These are phyloP conservation scores for Aspergillus sp. DNA, from an alignment of 2,329 filamentous ascomycete species.

Conservation along the genomic window DNA sequence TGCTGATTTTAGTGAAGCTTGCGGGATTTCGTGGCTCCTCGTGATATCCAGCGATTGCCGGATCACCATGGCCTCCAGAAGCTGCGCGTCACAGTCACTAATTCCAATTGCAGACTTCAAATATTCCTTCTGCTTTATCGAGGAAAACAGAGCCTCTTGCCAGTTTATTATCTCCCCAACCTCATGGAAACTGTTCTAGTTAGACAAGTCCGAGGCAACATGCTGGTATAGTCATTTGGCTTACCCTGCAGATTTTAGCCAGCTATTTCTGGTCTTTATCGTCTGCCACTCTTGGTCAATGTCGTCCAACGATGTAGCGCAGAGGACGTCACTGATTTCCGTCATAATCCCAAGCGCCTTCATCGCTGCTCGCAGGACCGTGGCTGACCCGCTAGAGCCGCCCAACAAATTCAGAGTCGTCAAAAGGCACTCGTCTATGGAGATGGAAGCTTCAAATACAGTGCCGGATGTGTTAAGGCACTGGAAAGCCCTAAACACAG, in stretches of 20 bases:
- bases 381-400: slow-evolving; percentile 27
- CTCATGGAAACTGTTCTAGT: slow-evolving; percentile 42
- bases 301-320: slow-evolving; percentile 49
- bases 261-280: slow-evolving; percentile 58
- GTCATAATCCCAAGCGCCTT: slow-evolving; percentile 60
- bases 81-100: slow-evolving; percentile 53
- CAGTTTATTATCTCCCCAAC: slow-evolving; percentile 73
- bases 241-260: slow-evolving; percentile 77
- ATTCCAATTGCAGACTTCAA: slow-evolving; percentile 55
- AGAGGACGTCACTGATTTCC: slow-evolving; percentile 71
- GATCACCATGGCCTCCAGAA: slow-evolving; percentile 68
- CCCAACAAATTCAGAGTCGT: slow-evolving; percentile 35
- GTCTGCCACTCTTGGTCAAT: slow-evolving; percentile 52
- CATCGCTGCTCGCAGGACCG: slow-evolving; percentile 49
- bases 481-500: slow-evolving; percentile 73
- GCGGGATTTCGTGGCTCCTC: slow-evolving; percentile 68
- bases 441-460: slow-evolving; percentile 42
- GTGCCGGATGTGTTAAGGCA: slow-evolving; percentile 60
- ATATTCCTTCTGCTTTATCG: slow-evolving; percentile 60
- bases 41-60: slow-evolving; percentile 66
- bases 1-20: slow-evolving; percentile 78
- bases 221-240: too few species aligned
- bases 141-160: slow-evolving; percentile 71
- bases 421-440: slow-evolving; percentile 54
- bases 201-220: slow-evolving; percentile 4